A percentile compares a stretch with the other conserved stretches of the same genome.
Evolutionary conservation across 192 early-diverging fungal genomes (phyloP).

Genomic region (Pilaira anomala): DNA sequence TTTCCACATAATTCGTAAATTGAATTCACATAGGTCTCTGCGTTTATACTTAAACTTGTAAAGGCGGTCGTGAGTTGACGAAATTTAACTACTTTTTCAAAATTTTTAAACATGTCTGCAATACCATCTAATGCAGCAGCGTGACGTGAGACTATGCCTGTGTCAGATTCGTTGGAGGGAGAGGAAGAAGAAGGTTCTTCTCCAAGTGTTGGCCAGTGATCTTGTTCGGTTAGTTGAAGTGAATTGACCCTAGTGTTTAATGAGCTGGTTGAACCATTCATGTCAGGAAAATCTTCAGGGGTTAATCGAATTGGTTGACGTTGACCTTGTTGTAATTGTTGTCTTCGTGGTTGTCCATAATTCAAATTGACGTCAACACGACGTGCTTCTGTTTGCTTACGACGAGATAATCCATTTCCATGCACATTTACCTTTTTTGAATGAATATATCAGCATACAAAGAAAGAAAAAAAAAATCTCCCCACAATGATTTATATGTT

Average conservation of each 20-base stretch:
- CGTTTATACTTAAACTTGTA: slow-evolving; percentile 36
- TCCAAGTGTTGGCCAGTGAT: slow-evolving; percentile 29
- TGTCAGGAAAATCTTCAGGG: slow-evolving; percentile 23
- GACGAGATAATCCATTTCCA: slow-evolving; percentile 25
- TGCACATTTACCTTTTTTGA: slow-evolving; percentile 36
- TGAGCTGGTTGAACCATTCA: neutral
- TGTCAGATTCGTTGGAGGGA: neutral
- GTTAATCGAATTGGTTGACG: neutral
- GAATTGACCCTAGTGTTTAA: neutral
- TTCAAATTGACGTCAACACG: slow-evolving; percentile 34
- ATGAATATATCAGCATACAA: neutral
- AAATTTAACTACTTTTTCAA: slow-evolving; percentile 41
- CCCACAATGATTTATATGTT: too few relatives aligned
- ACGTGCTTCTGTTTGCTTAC: slow-evolving; percentile 32
- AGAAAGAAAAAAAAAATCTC: too few relatives aligned
- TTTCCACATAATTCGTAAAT: slow-evolving; percentile 40
- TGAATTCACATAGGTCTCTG: slow-evolving; percentile 39
- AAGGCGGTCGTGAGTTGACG: slow-evolving; percentile 42
- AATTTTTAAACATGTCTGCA: slow-evolving; percentile 35
- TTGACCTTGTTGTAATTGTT: slow-evolving; percentile 12
- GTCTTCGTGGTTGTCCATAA: slow-evolving; percentile 19
- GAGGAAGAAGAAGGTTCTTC: slow-evolving; percentile 3
- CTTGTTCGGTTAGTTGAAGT: neutral
- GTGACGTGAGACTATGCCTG: slow-evolving; percentile 28
- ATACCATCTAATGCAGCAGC: slow-evolving; percentile 40